These are phyloP conservation scores for Pythium aphanidermatum DNA, from an alignment of 352 stramenopile species.

Conservation along the genomic window DNA sequence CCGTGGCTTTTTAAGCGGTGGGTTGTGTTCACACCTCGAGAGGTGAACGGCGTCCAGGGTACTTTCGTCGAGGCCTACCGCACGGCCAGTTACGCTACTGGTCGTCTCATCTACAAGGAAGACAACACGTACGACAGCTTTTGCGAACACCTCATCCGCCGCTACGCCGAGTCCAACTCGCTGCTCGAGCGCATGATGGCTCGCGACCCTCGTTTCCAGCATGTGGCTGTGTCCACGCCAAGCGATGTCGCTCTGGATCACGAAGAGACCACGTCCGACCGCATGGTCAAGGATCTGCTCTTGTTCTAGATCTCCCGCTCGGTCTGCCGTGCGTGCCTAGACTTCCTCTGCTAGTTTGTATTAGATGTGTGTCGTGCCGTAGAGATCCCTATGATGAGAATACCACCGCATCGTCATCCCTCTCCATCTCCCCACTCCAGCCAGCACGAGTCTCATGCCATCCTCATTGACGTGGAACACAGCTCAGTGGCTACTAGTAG, in stretches of 20 bases:
- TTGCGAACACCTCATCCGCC: slow-evolving; percentile 82
- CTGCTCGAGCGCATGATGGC: slow-evolving; percentile 83
- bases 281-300: slow-evolving; percentile 82
- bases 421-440: no score
- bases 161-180: slow-evolving; percentile 80
- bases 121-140: slow-evolving; percentile 89
- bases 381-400: no score
- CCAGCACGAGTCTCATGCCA: no score
- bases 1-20: slow-evolving; percentile 86
- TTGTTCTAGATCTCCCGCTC: slow-evolving; percentile 43
- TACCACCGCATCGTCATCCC: no score
- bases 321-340: not conserved
- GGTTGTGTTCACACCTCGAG: slow-evolving; percentile 75
- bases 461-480: no score
- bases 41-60: slow-evolving; percentile 65
- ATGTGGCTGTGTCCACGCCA: slow-evolving; percentile 23
- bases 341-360: no score
- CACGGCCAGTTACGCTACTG: slow-evolving; percentile 79
- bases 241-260: slow-evolving; percentile 29
- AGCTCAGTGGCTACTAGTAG: no score
- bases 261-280: slow-evolving; percentile 68
- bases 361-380: no score
- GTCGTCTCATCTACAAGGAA: slow-evolving; percentile 82
- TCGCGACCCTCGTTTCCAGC: slow-evolving; percentile 62
- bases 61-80: slow-evolving; percentile 80